These are phyloP conservation scores for Daldinia childiae DNA, from an alignment of 495 filamentous ascomycete genomes.

Conservation along the genomic window DNA sequence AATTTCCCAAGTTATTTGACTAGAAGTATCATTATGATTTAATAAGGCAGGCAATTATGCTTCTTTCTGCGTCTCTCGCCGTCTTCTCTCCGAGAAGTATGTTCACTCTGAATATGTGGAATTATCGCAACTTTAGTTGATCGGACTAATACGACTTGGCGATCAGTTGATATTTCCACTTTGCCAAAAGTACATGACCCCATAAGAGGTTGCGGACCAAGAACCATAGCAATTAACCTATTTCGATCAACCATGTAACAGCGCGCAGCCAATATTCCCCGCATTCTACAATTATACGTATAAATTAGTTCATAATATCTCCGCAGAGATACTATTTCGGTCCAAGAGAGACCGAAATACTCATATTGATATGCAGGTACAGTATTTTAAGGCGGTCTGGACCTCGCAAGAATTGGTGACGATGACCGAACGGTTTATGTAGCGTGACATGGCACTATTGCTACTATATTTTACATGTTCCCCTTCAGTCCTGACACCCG, in stretches of 20 bases:
- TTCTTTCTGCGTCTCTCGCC: no score
- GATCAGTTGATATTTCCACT: not conserved
- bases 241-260: constrained; percentile 23
- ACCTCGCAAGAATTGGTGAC: not conserved
- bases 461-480: not conserved
- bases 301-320: constrained; percentile 10
- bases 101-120: not conserved
- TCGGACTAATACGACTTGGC: not conserved
- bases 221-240: constrained; percentile 19
- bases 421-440: not conserved
- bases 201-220: constrained; percentile 19
- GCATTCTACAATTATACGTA: constrained; percentile 7
- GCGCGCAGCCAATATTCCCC: constrained; percentile 21
- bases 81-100: not conserved
- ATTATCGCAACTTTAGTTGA: not conserved
- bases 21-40: no score
- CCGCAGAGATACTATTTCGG: constrained; percentile 15
- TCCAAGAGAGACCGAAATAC: constrained; percentile 23
- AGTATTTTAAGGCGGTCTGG: not conserved
- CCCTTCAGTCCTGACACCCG: not conserved
- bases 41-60: no score
- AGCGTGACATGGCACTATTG: not conserved
- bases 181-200: constrained; percentile 1
- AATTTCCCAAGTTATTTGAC: no score
- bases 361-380: not conserved